Base-by-base conservation (phyloP, 345 rosid species). In the Erodium maritimum region DNA sequence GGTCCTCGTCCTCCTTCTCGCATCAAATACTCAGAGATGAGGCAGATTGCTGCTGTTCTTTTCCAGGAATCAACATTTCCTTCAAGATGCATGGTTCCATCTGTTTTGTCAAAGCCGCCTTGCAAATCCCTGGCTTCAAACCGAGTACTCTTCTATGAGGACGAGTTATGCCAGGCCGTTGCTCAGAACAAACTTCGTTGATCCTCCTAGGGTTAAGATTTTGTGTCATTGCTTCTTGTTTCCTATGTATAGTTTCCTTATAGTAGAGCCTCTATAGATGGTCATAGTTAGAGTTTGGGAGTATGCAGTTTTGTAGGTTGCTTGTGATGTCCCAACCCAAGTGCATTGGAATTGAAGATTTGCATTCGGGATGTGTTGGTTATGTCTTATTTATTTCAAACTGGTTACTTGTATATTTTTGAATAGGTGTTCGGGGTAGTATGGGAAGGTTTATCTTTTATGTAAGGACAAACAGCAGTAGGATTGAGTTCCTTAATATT, bases 81-180 rank as follows among this genome's bases (percentile, higher is more conserved):
- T 62, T 66, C 95, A 0, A 79, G 95, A 70, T 88, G 82, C 69
- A 77, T 73, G 59, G 93, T 86, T 23, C 93, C 96, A 22, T 84
- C 98, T 42, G 83, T 83, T 73, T 64, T 91, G 56, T 64, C 82
- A n/a, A 91, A 81, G 71, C 84, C 96, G 59, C 63, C 77, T 17
- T 80, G 82, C 88, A 85, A 85, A 69, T 80, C 91, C 11, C 56
- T 78, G 56, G 88, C 83, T 48, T 86, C 90, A 20, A 91, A 76
- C 71, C 75, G 98, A 17, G 98, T 77, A 16, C 74, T 91, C 48
- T 86, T 91, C 73, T 91, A 86, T 4, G 98, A 91, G 75, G 98
- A 91, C 25, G 98, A 91, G 59, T 65, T 91, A 62, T 88, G 98
- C 77, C 93, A 88, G 63, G 96, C 98, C 52, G 96, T 91, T 73